phyloP scores from a whole-genome alignment of 208 protist species.

The Wallacemonas sp. region DNA sequence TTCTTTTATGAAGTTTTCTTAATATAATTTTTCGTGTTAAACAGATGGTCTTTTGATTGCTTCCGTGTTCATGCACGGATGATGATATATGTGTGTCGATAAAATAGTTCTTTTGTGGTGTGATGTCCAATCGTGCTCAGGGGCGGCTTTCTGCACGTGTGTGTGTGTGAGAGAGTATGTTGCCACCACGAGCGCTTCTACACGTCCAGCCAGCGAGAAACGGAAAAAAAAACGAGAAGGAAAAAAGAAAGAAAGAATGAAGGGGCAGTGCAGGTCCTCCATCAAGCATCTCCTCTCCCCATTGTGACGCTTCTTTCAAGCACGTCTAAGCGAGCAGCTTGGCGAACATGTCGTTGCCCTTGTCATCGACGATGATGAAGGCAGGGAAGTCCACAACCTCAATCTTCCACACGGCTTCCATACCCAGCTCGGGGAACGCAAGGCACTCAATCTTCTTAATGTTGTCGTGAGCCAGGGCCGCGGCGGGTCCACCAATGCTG shows the following conservation, averaged over 20 bases:
- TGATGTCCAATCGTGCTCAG: too few species aligned
- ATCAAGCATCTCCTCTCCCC: neutral
- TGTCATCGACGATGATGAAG: slow-evolving; percentile 98
- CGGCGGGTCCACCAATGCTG: slow-evolving; percentile 96
- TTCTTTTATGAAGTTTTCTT: neutral
- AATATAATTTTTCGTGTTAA: neutral
- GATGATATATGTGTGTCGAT: neutral
- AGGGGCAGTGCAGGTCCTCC: neutral
- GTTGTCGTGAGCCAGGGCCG: slow-evolving; percentile 91
- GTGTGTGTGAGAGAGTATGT: neutral
- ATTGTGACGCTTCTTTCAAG: neutral
- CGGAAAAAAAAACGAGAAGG: neutral
- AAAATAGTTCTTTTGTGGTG: too few species aligned
- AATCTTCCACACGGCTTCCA: slow-evolving; percentile 95
- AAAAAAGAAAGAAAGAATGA: slow-evolving; percentile 1
- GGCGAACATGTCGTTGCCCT: slow-evolving; percentile 96
- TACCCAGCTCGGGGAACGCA: slow-evolving; percentile 90
- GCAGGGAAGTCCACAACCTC: slow-evolving; percentile 96
- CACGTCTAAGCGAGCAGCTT: slow-evolving; percentile 51
- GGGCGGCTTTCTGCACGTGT: too few species aligned
- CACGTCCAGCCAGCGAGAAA: too few species aligned
- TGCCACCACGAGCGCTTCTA: too few species aligned
- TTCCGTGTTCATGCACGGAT: neutral
- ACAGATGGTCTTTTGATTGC: neutral
- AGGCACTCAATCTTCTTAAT: slow-evolving; percentile 94